Evolutionary conservation across 148 eudicot genomes (phyloP).

Genomic region (Rhododendron vialii): DNA sequence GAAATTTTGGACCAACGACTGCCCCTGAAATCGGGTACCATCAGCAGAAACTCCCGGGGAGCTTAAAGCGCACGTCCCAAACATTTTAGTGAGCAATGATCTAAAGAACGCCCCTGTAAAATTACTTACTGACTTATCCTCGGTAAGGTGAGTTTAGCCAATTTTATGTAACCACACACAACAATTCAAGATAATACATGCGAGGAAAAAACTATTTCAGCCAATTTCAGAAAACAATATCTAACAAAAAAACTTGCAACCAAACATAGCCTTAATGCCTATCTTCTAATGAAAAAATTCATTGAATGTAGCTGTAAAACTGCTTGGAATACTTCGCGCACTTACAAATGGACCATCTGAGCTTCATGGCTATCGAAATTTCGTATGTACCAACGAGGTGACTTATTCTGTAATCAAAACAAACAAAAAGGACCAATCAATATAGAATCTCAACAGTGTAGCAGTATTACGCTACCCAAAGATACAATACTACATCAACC

Average conservation of each 20-base stretch:
- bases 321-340: conserved; percentile 2
- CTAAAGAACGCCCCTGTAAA: neutral
- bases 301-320: neutral
- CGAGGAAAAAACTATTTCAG: neutral
- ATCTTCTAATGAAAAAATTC: neutral
- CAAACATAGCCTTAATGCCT: neutral
- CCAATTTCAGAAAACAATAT: neutral
- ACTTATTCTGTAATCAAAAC: conserved; percentile 48
- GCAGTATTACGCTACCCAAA: neutral
- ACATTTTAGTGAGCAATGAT: neutral
- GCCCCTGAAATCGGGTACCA: neutral
- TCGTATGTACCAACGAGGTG: conserved; percentile 85
- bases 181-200: neutral
- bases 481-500: neutral
- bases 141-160: neutral
- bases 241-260: neutral
- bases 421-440: conserved; percentile 8
- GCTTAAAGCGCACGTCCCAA: neutral
- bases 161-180: neutral
- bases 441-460: neutral
- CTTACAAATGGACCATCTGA: conserved; percentile 94
- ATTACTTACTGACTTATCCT: neutral
- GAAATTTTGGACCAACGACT: neutral
- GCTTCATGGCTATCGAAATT: conserved; percentile 58
- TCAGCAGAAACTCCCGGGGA: neutral